Evolutionary conservation across 306 rosid genomes (phyloP).

Genomic region (Vigna mungo): DNA sequence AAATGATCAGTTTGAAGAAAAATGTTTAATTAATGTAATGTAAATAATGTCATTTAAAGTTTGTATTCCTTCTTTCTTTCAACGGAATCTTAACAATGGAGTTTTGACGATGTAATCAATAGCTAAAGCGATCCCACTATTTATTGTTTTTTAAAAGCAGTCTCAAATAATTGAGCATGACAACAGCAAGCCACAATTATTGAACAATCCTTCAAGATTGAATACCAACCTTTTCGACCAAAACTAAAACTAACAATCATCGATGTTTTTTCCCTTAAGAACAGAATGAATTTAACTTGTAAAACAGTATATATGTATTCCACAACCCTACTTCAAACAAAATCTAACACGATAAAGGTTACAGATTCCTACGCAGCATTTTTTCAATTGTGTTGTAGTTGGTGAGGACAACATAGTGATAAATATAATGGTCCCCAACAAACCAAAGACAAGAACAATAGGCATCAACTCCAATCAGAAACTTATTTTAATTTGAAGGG

Average conservation of each 20-base stretch:
- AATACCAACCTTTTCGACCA: not conserved
- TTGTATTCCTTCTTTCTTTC: not conserved
- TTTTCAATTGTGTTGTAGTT: not conserved
- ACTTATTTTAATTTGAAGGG: not conserved
- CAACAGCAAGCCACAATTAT: slow-evolving; percentile 21
- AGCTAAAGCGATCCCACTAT: not conserved
- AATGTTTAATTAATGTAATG: no score
- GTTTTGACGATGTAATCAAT: slow-evolving; percentile 16
- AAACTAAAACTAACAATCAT: not conserved
- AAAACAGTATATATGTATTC: not conserved
- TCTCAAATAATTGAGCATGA: slow-evolving; percentile 7
- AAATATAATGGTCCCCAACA: not conserved
- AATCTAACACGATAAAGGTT: not conserved
- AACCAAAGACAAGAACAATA: not conserved
- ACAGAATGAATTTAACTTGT: not conserved
- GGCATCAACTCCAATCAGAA: not conserved
- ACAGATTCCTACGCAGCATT: not conserved
- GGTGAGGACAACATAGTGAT: slow-evolving; percentile 8
- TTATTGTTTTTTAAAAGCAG: not conserved
- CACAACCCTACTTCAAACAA: not conserved
- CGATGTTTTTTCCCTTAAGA: not conserved
- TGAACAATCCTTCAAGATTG: slow-evolving; percentile 7
- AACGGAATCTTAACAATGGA: slow-evolving; percentile 4
- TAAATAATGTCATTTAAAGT: no score
- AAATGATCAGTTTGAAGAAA: no score